phyloP scores from a whole-genome alignment of 306 rosid genomes.

The Lupinus albus region DNA sequence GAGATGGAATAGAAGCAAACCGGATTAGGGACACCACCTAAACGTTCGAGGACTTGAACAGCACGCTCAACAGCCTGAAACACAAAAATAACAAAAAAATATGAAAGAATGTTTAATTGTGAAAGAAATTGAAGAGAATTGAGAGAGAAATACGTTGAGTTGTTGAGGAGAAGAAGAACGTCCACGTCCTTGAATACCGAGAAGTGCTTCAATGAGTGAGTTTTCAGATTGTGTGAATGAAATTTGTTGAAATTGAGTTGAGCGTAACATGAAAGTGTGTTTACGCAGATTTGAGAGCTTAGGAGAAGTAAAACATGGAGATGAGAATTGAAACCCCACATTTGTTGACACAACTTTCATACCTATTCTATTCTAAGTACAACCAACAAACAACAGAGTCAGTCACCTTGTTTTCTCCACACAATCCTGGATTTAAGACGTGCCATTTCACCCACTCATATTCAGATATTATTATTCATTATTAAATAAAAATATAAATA shows the following conservation, averaged over 20 bases:
- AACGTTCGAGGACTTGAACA: slow-evolving; percentile 64
- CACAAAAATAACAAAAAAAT: not conserved
- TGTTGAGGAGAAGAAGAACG: slow-evolving; percentile 84
- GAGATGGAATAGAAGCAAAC: slow-evolving; percentile 43
- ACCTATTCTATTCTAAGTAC: no score
- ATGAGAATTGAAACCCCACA: no score
- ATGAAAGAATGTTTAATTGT: no score
- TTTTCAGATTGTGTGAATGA: slow-evolving; percentile 63
- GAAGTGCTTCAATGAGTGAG: slow-evolving; percentile 72
- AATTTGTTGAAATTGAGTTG: slow-evolving; percentile 48
- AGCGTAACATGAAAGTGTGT: slow-evolving; percentile 31
- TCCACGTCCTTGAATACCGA: slow-evolving; percentile 93
- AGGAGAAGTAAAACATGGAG: slow-evolving; percentile 32
- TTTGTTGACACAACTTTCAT: no score
- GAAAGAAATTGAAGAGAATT: slow-evolving; percentile 5
- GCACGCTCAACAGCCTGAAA: slow-evolving; percentile 74
- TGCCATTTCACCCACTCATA: no score
- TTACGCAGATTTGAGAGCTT: slow-evolving; percentile 36
- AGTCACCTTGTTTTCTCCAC: no score
- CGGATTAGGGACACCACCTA: slow-evolving; percentile 79
- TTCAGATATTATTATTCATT: no score
- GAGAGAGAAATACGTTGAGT: slow-evolving; percentile 50
- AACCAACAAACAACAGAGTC: no score
- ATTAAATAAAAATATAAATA: no score
- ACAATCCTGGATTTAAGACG: no score